phyloP scores from a whole-genome alignment of 305 asterid species.

The Vinca major region DNA sequence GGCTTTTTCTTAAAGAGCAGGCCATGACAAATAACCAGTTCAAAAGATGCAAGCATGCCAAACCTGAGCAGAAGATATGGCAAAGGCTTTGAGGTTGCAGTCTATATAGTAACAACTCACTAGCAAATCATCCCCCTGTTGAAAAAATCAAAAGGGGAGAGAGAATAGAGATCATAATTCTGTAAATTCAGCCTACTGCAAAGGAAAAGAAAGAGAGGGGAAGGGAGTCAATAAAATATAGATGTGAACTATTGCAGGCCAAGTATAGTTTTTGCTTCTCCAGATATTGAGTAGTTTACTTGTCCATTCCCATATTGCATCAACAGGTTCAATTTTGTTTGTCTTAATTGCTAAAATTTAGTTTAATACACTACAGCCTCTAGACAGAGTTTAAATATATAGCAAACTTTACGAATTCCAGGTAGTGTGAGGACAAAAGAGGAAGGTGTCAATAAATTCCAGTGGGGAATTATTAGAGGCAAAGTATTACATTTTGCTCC shows the following conservation, averaged over 20 bases:
- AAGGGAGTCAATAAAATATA: not conserved
- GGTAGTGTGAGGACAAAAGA: not conserved
- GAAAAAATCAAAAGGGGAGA: conserved; percentile 8
- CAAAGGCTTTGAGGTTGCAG: conserved; percentile 56
- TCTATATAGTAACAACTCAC: conserved; percentile 82
- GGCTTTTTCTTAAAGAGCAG: not conserved
- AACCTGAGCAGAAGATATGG: conserved; percentile 86
- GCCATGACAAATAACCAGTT: not conserved
- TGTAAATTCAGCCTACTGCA: not conserved
- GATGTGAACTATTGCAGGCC: not conserved
- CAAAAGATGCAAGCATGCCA: not conserved
- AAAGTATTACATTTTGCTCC: not conserved
- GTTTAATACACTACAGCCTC: not conserved
- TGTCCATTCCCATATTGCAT: not conserved
- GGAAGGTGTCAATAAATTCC: not conserved
- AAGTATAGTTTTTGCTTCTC: not conserved
- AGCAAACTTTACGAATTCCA: not conserved
- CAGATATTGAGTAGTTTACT: not conserved
- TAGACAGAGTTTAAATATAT: not conserved
- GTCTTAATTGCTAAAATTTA: not conserved
- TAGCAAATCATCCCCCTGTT: conserved; percentile 69
- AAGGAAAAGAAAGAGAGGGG: not conserved
- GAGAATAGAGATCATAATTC: not conserved
- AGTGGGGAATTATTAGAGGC: not conserved
- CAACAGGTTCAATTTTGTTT: not conserved